Evolutionary conservation across 176 grass and related monocot genomes (phyloP).

Genomic region (Oryza officinalis): DNA sequence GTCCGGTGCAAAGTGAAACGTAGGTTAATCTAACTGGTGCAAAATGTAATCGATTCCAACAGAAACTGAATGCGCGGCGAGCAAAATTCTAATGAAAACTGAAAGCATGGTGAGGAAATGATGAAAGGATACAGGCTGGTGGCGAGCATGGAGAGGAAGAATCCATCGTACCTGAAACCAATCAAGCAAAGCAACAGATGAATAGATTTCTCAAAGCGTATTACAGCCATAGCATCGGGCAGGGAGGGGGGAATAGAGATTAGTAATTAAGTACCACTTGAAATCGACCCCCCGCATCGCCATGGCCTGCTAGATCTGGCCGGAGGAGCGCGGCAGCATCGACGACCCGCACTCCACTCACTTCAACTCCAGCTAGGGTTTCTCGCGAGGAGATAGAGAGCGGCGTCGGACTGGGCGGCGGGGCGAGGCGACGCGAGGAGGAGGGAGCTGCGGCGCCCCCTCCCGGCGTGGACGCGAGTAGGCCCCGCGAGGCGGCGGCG

Average conservation of each 20-base stretch:
- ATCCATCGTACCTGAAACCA: conserved; percentile 82
- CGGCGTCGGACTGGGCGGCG: no score
- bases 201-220: background rate
- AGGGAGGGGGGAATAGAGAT: background rate
- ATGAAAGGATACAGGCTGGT: conserved; percentile 87
- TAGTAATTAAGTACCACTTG: conserved; percentile 43
- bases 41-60: background rate
- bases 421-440: background rate
- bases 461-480: no score
- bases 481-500: no score
- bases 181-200: background rate
- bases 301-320: conserved; percentile 29
- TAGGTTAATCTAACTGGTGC: background rate
- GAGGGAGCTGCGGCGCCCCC: background rate
- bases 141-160: conserved; percentile 96
- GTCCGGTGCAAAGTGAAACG: background rate
- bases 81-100: background rate
- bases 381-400: background rate
- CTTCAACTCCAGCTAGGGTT: background rate
- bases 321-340: background rate
- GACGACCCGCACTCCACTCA: background rate
- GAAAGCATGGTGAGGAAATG: background rate
- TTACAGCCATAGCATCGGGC: background rate
- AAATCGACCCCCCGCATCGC: conserved; percentile 59
- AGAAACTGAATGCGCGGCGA: no score